These are phyloP conservation scores for Verticillium tricorpus DNA, from an alignment of 2,329 filamentous ascomycete genomes.

Conservation along the genomic window DNA sequence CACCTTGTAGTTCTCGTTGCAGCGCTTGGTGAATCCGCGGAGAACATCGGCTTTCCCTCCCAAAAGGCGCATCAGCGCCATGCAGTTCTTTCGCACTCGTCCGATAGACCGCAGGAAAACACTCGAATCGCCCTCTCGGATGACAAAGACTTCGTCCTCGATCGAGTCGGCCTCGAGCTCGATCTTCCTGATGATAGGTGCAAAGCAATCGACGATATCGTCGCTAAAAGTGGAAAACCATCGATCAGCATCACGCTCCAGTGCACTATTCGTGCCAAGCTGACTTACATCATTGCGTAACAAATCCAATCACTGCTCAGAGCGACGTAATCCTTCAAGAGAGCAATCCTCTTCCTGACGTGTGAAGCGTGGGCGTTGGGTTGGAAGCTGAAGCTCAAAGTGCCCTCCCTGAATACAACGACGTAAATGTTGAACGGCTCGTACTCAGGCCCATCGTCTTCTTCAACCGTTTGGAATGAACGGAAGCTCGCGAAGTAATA, in stretches of 20 bases:
- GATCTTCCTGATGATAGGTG: conserved; percentile 79
- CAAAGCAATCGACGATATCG: conserved; percentile 95
- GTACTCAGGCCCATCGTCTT: conserved; percentile 77
- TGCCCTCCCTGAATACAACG: conserved; percentile 91
- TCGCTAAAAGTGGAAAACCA: conserved; percentile 50
- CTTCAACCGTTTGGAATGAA: conserved; percentile 77
- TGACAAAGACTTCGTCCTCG: conserved; percentile 92
- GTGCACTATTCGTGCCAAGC: not conserved
- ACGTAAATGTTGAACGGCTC: conserved; percentile 97
- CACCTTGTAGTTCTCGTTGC: conserved; percentile 94
- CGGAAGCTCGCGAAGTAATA: conserved; percentile 99
- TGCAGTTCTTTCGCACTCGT: conserved; percentile 87
- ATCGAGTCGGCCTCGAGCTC: conserved; percentile 88
- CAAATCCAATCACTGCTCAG: conserved; percentile 98
- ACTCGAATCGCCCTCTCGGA: conserved; percentile 84
- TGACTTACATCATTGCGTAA: conserved; percentile 85
- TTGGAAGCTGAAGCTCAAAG: conserved; percentile 89
- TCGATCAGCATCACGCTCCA: not conserved
- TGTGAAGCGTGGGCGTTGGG: conserved; percentile 83
- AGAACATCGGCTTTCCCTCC: conserved; percentile 99
- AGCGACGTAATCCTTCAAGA: conserved; percentile 90
- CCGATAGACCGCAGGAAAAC: conserved; percentile 85
- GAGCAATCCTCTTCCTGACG: conserved; percentile 86
- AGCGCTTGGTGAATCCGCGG: conserved; percentile 95
- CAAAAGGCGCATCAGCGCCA: conserved; percentile 86